Percentiles rank a stretch among this genome's conserved stretches.
Conservation (phyloP, 805 yeast species). For the Kluyveromyces dobzhanskii region DNA sequence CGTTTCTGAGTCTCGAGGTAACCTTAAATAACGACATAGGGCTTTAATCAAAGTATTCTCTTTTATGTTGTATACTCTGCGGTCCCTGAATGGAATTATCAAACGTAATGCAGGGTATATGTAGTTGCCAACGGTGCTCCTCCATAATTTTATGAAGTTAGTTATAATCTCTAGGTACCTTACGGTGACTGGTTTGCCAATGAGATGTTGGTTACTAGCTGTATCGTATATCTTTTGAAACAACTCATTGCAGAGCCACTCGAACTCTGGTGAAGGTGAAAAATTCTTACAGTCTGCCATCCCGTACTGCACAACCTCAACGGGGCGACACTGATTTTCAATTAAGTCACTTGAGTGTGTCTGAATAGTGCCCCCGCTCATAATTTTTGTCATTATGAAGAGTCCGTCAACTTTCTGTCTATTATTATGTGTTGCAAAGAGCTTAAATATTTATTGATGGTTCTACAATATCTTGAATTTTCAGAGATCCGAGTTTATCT, state of each 20-base stretch:
- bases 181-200: conserved; percentile 14
- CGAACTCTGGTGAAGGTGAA: conserved; percentile 31
- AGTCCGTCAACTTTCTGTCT: no score
- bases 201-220: conserved; percentile 8
- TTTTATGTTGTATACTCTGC: conserved; percentile 51
- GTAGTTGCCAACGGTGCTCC: conserved; percentile 47
- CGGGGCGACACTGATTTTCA: no score
- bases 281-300: conserved; percentile 11
- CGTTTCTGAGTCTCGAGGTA: conserved; percentile 56
- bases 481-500: not conserved
- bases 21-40: conserved; percentile 42
- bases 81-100: conserved; percentile 55
- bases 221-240: conserved; percentile 23
- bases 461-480: no score
- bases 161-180: conserved; percentile 25
- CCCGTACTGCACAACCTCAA: no score
- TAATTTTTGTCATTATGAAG: no score
- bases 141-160: conserved; percentile 43
- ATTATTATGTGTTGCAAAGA: conserved; percentile 14
- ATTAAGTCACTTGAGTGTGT: no score
- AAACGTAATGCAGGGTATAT: conserved; percentile 61
- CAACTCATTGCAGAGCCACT: conserved; percentile 30
- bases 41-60: conserved; percentile 52
- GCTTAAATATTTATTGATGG: conserved; percentile 12
- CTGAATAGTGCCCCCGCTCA: no score